A percentile compares a stretch with the other conserved stretches of the same genome.
phyloP scores from a whole-genome alignment of 108 stramenopile species.

The Stephanodiscus minutulus region DNA sequence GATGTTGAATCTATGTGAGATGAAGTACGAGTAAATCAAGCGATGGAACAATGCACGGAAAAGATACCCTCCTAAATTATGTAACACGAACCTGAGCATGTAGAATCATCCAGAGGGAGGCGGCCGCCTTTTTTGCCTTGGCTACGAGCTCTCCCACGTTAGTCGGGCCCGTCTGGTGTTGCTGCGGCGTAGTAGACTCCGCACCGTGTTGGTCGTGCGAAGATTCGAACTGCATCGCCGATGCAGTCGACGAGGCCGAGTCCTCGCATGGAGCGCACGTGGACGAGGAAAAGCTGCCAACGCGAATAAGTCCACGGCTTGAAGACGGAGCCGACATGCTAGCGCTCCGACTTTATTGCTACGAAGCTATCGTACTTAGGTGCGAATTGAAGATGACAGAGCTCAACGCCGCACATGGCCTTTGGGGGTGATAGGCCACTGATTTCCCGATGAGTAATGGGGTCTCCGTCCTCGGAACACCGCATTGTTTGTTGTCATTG shows the following conservation, averaged over 20 bases:
- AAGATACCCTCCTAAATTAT: too few relatives aligned
- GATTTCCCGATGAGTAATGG: too few relatives aligned
- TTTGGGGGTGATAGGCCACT: too few relatives aligned
- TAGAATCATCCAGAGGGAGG: slow-evolving; percentile 79
- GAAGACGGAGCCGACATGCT: neutral
- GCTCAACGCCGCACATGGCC: too few relatives aligned
- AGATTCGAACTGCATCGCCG: neutral
- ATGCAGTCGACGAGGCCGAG: neutral
- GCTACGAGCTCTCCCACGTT: slow-evolving; percentile 58
- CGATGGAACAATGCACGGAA: too few relatives aligned
- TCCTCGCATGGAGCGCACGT: neutral
- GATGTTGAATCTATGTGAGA: neutral
- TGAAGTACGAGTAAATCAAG: neutral
- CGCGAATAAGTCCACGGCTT: neutral
- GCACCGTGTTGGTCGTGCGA: neutral
- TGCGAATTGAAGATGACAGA: too few relatives aligned
- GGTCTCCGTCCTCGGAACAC: too few relatives aligned
- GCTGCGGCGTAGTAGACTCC: neutral
- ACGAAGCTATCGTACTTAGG: too few relatives aligned
- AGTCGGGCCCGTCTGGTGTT: neutral
- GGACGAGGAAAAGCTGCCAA: neutral
- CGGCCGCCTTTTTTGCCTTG: slow-evolving; percentile 84
- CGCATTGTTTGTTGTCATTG: too few relatives aligned
- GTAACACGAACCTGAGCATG: slow-evolving; percentile 87
- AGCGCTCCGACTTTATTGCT: too few relatives aligned